A percentile compares a stretch with the other conserved stretches of the same genome.
Evolutionary conservation across 805 yeast species (phyloP).

Genomic region (Myxozyma udenii): DNA sequence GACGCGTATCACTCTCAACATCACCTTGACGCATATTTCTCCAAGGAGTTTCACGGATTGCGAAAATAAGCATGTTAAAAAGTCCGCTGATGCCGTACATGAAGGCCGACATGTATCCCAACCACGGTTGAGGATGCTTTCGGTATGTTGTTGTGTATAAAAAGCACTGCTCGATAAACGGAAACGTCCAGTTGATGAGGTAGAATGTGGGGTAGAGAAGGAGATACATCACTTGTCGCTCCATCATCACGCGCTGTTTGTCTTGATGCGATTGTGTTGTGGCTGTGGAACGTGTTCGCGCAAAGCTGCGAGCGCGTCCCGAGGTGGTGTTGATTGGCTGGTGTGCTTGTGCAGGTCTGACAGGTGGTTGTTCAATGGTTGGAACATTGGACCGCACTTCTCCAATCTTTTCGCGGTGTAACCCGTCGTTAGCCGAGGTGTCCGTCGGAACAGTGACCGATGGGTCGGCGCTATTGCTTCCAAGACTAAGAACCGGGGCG

Average conservation of each 20-base stretch:
- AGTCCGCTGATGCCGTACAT: constrained; percentile 79
- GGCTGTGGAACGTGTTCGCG: background rate
- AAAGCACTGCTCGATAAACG: constrained; percentile 63
- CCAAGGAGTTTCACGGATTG: constrained; percentile 81
- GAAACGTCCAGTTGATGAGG: constrained; percentile 76
- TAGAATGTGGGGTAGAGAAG: constrained; percentile 84
- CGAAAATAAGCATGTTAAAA: constrained; percentile 71
- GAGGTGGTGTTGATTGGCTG: background rate
- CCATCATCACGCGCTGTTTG: constrained; percentile 53
- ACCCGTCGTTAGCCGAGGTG: background rate
- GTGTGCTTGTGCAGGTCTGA: background rate
- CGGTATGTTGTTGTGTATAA: constrained; percentile 49
- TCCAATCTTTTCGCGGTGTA: background rate
- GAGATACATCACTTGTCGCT: constrained; percentile 73
- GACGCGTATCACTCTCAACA: too few relatives aligned
- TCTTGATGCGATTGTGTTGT: constrained; percentile 10
- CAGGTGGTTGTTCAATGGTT: background rate
- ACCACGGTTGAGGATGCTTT: constrained; percentile 58
- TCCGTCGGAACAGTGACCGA: background rate
- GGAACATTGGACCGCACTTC: background rate
- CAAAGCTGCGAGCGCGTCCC: background rate
- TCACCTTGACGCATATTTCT: too few relatives aligned
- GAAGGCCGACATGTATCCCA: constrained; percentile 64
- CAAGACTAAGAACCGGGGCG: background rate
- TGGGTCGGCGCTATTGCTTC: background rate